Percentiles rank a stretch among this genome's conserved stretches.
Evolutionary conservation across 1,139 yeast genomes (phyloP).

Genomic region (Pichia norvegensis): DNA sequence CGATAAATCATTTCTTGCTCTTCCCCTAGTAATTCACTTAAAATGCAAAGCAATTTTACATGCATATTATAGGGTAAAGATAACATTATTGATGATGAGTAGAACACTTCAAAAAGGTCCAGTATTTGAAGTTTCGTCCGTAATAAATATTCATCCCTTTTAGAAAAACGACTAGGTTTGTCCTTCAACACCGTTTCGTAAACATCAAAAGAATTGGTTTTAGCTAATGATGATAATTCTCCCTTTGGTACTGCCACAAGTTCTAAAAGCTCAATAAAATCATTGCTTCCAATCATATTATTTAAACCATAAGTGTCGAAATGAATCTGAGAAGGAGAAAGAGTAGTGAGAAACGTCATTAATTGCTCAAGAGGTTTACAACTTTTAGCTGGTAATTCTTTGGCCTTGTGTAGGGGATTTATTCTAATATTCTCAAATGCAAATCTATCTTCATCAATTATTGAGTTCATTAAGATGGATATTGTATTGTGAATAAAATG

Average conservation of each 20-base stretch:
- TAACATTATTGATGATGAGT: constrained; percentile 8
- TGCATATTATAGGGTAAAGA: constrained; percentile 4
- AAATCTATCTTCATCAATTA: constrained; percentile 30
- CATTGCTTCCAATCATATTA: constrained; percentile 45
- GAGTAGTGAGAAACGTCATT: constrained; percentile 30
- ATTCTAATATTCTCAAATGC: constrained; percentile 19
- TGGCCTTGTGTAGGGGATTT: constrained; percentile 5
- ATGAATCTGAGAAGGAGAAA: constrained; percentile 30
- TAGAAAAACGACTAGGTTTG: not conserved
- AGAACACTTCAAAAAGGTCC: constrained; percentile 29
- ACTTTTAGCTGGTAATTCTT: constrained; percentile 16
- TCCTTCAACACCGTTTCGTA: constrained; percentile 15
- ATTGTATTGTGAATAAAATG: constrained; percentile 29
- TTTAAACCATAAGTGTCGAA: constrained; percentile 47
- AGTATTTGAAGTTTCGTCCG: constrained; percentile 33
- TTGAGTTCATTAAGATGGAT: constrained; percentile 37
- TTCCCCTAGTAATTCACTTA: constrained; percentile 31
- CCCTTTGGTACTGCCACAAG: constrained; percentile 21
- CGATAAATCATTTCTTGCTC: constrained; percentile 44
- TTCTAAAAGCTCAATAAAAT: constrained; percentile 27
- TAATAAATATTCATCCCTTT: constrained; percentile 29
- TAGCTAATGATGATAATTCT: constrained; percentile 15
- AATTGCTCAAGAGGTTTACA: constrained; percentile 25
- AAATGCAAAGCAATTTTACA: constrained; percentile 4
- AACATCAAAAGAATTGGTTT: constrained; percentile 23